Conservation (phyloP, 805 yeast species). For the Candida corydali region DNA sequence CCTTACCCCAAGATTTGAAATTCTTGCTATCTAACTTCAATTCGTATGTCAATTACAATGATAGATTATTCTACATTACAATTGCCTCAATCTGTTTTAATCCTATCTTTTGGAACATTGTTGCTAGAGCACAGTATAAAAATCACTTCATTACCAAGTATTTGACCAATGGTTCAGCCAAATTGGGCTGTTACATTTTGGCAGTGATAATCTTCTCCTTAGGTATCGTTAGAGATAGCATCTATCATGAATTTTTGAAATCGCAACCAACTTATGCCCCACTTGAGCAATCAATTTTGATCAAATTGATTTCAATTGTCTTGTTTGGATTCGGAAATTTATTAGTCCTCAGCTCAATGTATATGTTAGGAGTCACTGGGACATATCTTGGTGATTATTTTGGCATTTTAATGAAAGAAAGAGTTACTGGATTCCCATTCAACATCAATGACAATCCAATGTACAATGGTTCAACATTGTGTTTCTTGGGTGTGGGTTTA, state of each 20-base stretch:
- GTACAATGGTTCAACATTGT: slow-evolving; percentile 89
- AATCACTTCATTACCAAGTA: slow-evolving; percentile 73
- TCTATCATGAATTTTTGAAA: slow-evolving; percentile 65
- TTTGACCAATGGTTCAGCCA: slow-evolving; percentile 58
- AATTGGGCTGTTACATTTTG: slow-evolving; percentile 76
- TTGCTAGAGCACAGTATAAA: slow-evolving; percentile 81
- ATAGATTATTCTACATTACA: slow-evolving; percentile 32
- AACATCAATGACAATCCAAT: slow-evolving; percentile 88
- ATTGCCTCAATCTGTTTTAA: slow-evolving; percentile 76
- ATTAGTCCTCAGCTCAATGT: slow-evolving; percentile 84
- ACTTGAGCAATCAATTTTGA: slow-evolving; percentile 33
- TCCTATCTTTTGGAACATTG: slow-evolving; percentile 94
- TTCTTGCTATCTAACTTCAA: slow-evolving; percentile 11
- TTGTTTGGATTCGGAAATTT: slow-evolving; percentile 69
- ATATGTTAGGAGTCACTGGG: slow-evolving; percentile 89
- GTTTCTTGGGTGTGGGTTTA: slow-evolving; percentile 87
- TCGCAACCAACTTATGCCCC: slow-evolving; percentile 66
- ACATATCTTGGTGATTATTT: slow-evolving; percentile 97
- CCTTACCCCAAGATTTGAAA: slow-evolving; percentile 1
- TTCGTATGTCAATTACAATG: slow-evolving; percentile 19
- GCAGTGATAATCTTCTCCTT: slow-evolving; percentile 81
- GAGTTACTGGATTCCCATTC: slow-evolving; percentile 93
- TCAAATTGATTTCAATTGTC: slow-evolving; percentile 50
- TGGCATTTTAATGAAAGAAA: slow-evolving; percentile 86
- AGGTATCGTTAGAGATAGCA: slow-evolving; percentile 77